These are phyloP conservation scores for Fusarium lateritium DNA, from an alignment of 2,329 filamentous ascomycete species.

Conservation along the genomic window DNA sequence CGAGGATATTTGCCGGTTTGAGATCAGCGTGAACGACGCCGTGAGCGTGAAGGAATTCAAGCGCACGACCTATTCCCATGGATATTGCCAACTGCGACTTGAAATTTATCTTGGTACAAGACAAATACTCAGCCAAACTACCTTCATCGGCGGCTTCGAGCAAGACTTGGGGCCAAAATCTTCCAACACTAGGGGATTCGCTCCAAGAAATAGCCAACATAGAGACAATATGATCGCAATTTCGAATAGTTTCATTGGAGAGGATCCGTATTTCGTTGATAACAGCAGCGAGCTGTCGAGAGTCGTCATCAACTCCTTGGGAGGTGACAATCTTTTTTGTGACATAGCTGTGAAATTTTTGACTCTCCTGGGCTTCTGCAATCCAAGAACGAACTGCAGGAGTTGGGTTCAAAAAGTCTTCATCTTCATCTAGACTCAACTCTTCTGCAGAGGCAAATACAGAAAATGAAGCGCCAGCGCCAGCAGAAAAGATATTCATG, in stretches of 20 bases:
- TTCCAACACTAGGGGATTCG: neutral
- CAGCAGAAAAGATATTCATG: neutral
- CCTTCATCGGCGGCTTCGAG: conserved; percentile 6
- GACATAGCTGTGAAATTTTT: neutral
- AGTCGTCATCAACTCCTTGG: neutral
- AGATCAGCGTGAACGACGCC: conserved; percentile 1
- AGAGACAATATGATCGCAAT: conserved; percentile 7
- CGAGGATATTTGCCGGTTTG: neutral
- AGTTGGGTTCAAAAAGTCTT: conserved; percentile 1
- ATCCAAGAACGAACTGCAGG: neutral
- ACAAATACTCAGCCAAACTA: neutral
- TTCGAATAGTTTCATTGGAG: neutral
- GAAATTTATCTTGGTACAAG: neutral
- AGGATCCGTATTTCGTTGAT: conserved; percentile 6
- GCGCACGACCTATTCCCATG: neutral
- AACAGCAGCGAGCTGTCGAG: neutral
- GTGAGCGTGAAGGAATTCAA: conserved; percentile 1
- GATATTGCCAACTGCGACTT: neutral
- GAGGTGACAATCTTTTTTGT: conserved; percentile 3
- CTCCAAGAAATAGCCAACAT: conserved; percentile 6
- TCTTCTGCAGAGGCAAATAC: neutral
- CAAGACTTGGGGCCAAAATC: conserved; percentile 9
- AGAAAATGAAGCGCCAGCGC: neutral
- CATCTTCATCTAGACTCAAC: neutral
- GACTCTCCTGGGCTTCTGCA: neutral